These are phyloP conservation scores for Diplotaxis tenuifolia DNA, from an alignment of 345 rosid species.

Conservation along the genomic window DNA sequence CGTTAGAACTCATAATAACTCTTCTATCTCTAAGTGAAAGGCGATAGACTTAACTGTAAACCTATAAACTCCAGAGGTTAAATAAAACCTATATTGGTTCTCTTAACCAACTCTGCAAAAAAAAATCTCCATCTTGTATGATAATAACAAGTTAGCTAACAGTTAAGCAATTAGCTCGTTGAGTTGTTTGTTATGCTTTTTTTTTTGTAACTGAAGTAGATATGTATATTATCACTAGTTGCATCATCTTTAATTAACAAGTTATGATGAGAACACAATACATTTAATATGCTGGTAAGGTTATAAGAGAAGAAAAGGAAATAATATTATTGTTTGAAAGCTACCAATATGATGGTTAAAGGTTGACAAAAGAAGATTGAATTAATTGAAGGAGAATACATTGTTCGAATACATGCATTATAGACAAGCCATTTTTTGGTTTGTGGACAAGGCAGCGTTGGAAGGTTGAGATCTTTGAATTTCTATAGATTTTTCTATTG, in stretches of 20 bases:
- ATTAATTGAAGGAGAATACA: slow-evolving; percentile 27
- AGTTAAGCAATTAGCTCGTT: not conserved
- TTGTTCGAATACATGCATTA: slow-evolving; percentile 28
- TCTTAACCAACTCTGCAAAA: too few relatives aligned
- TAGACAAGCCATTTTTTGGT: slow-evolving; percentile 5
- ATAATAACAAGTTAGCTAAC: not conserved
- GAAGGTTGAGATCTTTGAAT: slow-evolving; percentile 20
- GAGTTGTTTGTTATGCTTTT: not conserved
- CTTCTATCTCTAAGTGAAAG: not conserved
- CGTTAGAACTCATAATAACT: not conserved
- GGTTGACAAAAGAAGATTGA: slow-evolving; percentile 13
- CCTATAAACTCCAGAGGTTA: not conserved
- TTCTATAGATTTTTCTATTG: not conserved
- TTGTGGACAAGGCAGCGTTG: slow-evolving; percentile 11
- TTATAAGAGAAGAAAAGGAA: slow-evolving; percentile 1
- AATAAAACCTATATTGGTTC: not conserved
- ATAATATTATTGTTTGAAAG: not conserved
- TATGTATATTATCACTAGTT: not conserved
- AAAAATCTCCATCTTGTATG: not conserved
- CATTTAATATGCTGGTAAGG: not conserved
- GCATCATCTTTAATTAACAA: not conserved
- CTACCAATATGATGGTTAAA: slow-evolving; percentile 10
- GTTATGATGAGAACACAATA: not conserved
- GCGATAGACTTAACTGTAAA: not conserved
- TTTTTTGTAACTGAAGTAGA: not conserved